Conservation (phyloP, 805 yeast species). For the Saccharomycopsis sp. region DNA sequence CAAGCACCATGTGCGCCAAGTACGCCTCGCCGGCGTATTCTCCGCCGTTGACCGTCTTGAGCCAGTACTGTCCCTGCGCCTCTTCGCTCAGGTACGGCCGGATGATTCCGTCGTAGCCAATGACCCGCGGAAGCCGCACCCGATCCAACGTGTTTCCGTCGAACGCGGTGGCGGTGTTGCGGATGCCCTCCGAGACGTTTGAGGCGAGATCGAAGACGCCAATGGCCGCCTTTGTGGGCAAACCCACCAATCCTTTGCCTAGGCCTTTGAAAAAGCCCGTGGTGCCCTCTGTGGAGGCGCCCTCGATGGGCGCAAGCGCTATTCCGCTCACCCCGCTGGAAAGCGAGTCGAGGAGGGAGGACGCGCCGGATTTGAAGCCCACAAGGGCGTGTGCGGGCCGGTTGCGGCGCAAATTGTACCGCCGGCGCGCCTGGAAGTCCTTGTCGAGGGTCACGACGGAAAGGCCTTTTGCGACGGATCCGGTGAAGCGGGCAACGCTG, state of each 20-base stretch:
- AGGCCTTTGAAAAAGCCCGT: slow-evolving; percentile 88
- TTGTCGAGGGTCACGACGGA: slow-evolving; percentile 86
- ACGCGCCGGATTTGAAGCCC: slow-evolving; percentile 81
- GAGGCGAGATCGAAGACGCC: slow-evolving; percentile 91
- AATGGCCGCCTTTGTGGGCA: slow-evolving; percentile 95
- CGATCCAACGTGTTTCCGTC: slow-evolving; percentile 72
- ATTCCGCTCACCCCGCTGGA: slow-evolving; percentile 86
- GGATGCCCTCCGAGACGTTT: slow-evolving; percentile 88
- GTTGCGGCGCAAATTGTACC: slow-evolving; percentile 68
- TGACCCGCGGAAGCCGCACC: slow-evolving; percentile 74
- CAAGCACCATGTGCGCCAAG: slow-evolving; percentile 76
- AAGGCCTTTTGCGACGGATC: slow-evolving; percentile 89
- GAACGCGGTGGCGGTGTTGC: slow-evolving; percentile 85
- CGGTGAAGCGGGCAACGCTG: slow-evolving; percentile 86
- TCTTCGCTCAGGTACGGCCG: slow-evolving; percentile 72
- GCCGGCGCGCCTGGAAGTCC: slow-evolving; percentile 74
- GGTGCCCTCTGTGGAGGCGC: slow-evolving; percentile 85
- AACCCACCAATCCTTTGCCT: slow-evolving; percentile 90
- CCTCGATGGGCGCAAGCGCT: slow-evolving; percentile 85
- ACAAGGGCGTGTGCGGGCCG: slow-evolving; percentile 78
- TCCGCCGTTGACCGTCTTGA: slow-evolving; percentile 80
- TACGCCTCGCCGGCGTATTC: slow-evolving; percentile 58
- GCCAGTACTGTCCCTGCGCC: slow-evolving; percentile 92
- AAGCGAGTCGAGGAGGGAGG: slow-evolving; percentile 78
- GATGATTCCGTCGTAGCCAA: slow-evolving; percentile 66